phyloP scores from a whole-genome alignment of 208 protist genomes.

The Tritrichomonas musculus region DNA sequence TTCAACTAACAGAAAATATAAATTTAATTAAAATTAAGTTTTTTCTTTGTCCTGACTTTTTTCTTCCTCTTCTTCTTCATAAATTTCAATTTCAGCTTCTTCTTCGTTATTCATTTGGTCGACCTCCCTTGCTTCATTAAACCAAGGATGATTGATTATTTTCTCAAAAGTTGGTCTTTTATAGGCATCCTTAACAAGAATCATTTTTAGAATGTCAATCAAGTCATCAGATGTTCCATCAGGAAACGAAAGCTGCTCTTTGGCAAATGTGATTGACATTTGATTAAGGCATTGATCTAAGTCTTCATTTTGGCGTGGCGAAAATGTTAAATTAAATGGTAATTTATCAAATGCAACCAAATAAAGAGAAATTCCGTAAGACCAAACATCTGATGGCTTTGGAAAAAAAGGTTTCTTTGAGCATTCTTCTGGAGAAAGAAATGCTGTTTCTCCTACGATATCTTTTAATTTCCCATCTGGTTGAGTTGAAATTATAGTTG shows the following conservation, averaged over 20 bases:
- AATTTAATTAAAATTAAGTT: too few relatives aligned
- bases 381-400: conserved; percentile 8
- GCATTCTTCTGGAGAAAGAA: background rate
- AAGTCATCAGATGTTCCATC: too few relatives aligned
- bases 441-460: background rate
- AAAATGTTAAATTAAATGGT: background rate
- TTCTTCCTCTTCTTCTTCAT: too few relatives aligned
- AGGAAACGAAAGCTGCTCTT: background rate
- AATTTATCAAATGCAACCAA: background rate
- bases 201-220: background rate
- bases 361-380: background rate
- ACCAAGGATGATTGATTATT: background rate
- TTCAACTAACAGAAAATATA: too few relatives aligned
- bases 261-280: background rate
- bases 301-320: background rate
- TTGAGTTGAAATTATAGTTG: background rate
- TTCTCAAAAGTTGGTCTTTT: background rate
- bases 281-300: background rate
- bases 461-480: background rate
- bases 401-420: background rate
- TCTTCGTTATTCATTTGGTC: background rate
- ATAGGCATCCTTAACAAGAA: background rate
- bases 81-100: too few relatives aligned
- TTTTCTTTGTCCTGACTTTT: too few relatives aligned
- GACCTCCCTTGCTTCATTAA: background rate